Evolutionary conservation across 2,329 filamentous ascomycete species (phyloP).

Genomic region (Talaromyces sp.): DNA sequence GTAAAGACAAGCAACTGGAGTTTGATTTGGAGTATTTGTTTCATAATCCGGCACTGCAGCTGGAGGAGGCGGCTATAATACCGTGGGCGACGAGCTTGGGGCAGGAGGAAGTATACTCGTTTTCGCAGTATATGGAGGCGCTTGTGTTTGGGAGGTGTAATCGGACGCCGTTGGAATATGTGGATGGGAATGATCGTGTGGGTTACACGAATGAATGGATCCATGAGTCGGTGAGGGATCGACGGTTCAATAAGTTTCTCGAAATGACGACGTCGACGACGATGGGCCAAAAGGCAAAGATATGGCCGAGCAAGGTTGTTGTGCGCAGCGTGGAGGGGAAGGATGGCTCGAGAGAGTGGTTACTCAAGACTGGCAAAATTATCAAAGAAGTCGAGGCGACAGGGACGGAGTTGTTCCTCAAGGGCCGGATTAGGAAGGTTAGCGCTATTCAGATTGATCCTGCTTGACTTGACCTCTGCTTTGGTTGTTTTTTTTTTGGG

Average conservation of each 20-base stretch:
- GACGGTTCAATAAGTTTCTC: background rate
- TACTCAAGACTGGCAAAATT: constrained; percentile 6
- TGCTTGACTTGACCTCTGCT: background rate
- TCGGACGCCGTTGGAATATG: constrained; percentile 19
- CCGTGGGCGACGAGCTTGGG: constrained; percentile 23
- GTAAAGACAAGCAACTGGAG: constrained; percentile 22
- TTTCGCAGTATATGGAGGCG: constrained; percentile 16
- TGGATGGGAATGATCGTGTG: constrained; percentile 12
- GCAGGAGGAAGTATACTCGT: constrained; percentile 4
- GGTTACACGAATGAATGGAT: constrained; percentile 18
- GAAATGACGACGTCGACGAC: background rate
- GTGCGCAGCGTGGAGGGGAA: background rate
- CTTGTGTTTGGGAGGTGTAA: constrained; percentile 16
- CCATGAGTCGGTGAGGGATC: constrained; percentile 16
- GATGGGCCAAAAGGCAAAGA: constrained; percentile 34
- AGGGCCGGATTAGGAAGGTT: constrained; percentile 16
- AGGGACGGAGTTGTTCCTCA: constrained; percentile 18
- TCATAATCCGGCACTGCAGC: constrained; percentile 14
- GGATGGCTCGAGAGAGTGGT: background rate
- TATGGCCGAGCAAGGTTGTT: constrained; percentile 16
- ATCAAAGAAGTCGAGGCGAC: constrained; percentile 12
- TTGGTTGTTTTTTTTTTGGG: no score
- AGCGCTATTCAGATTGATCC: constrained; percentile 17
- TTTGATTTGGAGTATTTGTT: constrained; percentile 25
- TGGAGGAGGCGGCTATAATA: background rate